These are phyloP conservation scores for Suhomyces maxii DNA, from an alignment of 1,139 yeast genomes.

Conservation along the genomic window DNA sequence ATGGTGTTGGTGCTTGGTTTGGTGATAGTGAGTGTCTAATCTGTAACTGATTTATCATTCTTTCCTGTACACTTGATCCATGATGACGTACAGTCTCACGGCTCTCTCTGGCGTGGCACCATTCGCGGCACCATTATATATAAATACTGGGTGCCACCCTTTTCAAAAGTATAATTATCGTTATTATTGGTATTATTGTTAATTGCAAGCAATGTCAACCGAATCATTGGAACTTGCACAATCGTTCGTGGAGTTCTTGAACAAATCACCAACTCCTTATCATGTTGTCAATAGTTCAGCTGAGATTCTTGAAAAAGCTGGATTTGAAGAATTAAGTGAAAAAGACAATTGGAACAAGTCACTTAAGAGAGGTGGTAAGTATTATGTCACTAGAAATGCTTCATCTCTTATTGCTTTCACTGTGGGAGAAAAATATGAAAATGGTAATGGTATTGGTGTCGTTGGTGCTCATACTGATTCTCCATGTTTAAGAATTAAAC, in stretches of 20 bases:
- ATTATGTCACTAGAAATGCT: constrained; percentile 81
- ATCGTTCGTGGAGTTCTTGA: constrained; percentile 75
- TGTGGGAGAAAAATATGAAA: constrained; percentile 68
- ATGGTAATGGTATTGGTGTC: constrained; percentile 85
- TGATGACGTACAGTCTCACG: not conserved
- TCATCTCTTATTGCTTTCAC: constrained; percentile 88
- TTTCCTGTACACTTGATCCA: not conserved
- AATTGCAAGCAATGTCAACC: constrained; percentile 5
- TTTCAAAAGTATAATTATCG: not conserved
- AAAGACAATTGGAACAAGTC: constrained; percentile 68
- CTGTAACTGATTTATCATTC: not conserved
- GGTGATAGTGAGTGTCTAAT: not conserved
- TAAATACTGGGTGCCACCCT: not conserved
- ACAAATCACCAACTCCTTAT: constrained; percentile 90
- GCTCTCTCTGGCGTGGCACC: not conserved
- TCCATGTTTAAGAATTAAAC: constrained; percentile 89
- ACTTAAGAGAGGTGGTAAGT: constrained; percentile 60
- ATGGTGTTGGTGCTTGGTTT: too few relatives aligned
- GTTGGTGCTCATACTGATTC: constrained; percentile 96
- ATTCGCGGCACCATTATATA: not conserved
- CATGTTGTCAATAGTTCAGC: constrained; percentile 80
- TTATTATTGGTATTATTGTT: not conserved
- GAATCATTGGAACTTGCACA: constrained; percentile 40
- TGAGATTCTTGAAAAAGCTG: constrained; percentile 52
- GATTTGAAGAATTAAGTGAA: constrained; percentile 74